Base-by-base conservation (phyloP, 139 green algal genomes). In the Dunaliella sp. region DNA sequence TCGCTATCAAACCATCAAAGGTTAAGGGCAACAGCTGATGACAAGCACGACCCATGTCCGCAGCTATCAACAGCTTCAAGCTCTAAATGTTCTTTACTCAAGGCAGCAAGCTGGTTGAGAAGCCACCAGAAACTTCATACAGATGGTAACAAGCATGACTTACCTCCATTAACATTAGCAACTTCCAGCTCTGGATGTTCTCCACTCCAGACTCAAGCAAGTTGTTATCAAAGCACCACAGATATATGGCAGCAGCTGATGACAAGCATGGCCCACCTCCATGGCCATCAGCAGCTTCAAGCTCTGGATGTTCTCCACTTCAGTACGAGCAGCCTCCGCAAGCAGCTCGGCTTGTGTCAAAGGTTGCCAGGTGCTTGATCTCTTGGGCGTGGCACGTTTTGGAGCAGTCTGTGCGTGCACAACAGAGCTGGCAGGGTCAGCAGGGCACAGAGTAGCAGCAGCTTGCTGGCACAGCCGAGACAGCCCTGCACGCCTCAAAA, bases 311-410 rank as follows among this genome's bases (percentile, higher is more conserved):
- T 98, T 98, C 2, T 95, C 89, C 25, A 89, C 85, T 82, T 97
- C 95, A 38, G 96, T 98, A 21, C 90, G 87, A 1, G 96, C 96
- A 0, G 96, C 96, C 82, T 98, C 96, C 7, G 91, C 90, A 31
- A 98, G 92, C 84, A 98, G 89, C 91, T 98, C 95, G 36, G 94
- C 95, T 87, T 97, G 94, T 0, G 93, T 95, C 35, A 95, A 78
- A 24, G 87, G 84, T 34, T 79, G 84, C 84, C 84, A 88, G 30
- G 16, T 65, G 7, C 12, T 22, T 3, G 12, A 25, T 12, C 3
- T 33, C 74, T 80, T 65, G 48, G 48, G 48, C 7, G 48, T 65
- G 48, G 48, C 7, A 65, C 48, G 48, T 16, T 16, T 7, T 65
- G 48, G 7, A 16, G 48, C 48, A 65, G 7, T 65, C 48, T 65